phyloP scores from a whole-genome alignment of 164 flowering plant species.

The Cinnamomum micranthum region DNA sequence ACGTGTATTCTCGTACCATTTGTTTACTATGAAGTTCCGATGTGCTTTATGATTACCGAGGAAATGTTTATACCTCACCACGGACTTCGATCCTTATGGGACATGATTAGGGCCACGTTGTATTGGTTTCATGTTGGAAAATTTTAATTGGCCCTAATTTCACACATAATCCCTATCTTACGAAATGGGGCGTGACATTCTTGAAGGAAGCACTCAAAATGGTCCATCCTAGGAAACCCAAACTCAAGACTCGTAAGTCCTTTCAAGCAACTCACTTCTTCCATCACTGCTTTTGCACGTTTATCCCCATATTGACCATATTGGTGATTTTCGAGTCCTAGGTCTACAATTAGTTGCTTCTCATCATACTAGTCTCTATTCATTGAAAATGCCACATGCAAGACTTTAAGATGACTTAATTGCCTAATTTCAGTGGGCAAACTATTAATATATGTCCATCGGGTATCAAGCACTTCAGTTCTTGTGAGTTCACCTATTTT shows the following conservation, averaged over 20 bases:
- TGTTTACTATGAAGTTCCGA: too few relatives aligned
- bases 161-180: too few relatives aligned
- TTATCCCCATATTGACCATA: neutral
- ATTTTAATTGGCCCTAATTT: too few relatives aligned
- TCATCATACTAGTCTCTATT: neutral
- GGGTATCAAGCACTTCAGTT: constrained; percentile 5
- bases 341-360: constrained; percentile 18
- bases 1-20: too few relatives aligned
- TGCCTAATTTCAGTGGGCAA: constrained; percentile 4
- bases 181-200: too few relatives aligned
- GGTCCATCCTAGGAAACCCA: too few relatives aligned
- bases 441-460: neutral
- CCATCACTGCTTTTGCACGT: constrained; percentile 1
- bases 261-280: constrained; percentile 5
- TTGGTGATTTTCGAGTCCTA: neutral
- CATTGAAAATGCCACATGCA: constrained; percentile 12
- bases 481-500: neutral
- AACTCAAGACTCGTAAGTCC: neutral
- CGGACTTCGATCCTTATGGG: too few relatives aligned
- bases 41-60: too few relatives aligned
- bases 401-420: constrained; percentile 1
- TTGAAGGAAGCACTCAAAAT: neutral
- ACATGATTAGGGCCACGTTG: too few relatives aligned
- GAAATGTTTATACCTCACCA: too few relatives aligned
- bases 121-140: too few relatives aligned